phyloP scores from a whole-genome alignment of 148 eudicot genomes.

The Silene uniflora region DNA sequence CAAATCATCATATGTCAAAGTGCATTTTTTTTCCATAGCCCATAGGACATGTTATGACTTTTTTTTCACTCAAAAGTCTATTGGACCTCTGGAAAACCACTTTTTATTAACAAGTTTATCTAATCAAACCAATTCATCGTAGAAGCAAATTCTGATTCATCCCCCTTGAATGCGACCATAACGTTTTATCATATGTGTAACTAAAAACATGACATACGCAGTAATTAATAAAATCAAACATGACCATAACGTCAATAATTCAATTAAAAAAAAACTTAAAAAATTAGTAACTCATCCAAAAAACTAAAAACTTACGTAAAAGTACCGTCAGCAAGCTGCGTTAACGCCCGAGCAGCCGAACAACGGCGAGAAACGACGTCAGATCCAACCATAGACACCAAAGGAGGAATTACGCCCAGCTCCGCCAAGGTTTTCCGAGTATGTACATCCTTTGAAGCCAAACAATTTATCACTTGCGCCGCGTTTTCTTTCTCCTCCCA shows the following conservation, averaged over 20 bases:
- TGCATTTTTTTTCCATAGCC: neutral
- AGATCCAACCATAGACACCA: constrained; percentile 65
- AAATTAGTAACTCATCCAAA: neutral
- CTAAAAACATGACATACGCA: neutral
- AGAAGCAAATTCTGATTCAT: neutral
- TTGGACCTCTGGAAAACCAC: too few relatives aligned
- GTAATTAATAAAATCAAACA: neutral
- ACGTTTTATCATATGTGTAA: neutral
- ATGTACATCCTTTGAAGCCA: constrained; percentile 42
- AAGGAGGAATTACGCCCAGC: constrained; percentile 73
- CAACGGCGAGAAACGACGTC: constrained; percentile 33
- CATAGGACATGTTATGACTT: too few relatives aligned
- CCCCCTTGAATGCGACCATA: neutral
- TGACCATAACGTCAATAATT: neutral
- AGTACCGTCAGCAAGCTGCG: constrained; percentile 58
- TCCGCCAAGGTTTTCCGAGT: constrained; percentile 48
- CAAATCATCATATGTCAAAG: neutral
- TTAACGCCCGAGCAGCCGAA: constrained; percentile 54
- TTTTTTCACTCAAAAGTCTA: too few relatives aligned
- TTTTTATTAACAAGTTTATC: too few relatives aligned
- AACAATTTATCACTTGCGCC: constrained; percentile 43
- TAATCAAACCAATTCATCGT: too few relatives aligned
- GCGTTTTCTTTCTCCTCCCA: constrained; percentile 75
- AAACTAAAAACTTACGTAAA: constrained; percentile 48
- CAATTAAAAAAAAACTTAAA: neutral